Evolutionary conservation across 108 stramenopile species (phyloP).

Genomic region (Craspedostauros australis): DNA sequence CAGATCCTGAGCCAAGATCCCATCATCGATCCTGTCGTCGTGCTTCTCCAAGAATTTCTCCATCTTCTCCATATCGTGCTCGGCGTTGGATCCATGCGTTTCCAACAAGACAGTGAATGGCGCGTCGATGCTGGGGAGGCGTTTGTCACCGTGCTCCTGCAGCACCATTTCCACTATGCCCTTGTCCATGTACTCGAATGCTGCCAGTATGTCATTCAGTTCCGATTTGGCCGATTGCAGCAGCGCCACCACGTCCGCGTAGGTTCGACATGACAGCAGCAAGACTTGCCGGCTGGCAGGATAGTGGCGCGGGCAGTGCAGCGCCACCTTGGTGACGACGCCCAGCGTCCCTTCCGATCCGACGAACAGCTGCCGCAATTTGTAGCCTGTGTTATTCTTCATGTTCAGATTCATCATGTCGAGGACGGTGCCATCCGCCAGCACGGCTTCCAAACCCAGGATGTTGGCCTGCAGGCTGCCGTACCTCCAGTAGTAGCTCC

Average conservation of each 20-base stretch:
- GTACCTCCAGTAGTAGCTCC: constrained; percentile 71
- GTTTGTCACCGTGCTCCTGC: constrained; percentile 5
- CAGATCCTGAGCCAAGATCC: constrained; percentile 77
- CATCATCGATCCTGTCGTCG: constrained; percentile 51
- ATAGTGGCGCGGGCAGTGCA: constrained; percentile 48
- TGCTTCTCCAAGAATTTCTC: constrained; percentile 71
- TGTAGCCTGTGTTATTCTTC: constrained; percentile 97
- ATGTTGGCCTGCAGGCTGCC: constrained; percentile 87
- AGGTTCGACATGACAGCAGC: constrained; percentile 69
- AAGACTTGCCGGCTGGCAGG: constrained; percentile 71
- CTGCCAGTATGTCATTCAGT: constrained; percentile 85
- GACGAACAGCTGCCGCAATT: constrained; percentile 91
- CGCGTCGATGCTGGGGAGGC: too few species aligned
- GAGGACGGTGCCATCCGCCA: constrained; percentile 85
- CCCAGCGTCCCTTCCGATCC: constrained; percentile 96
- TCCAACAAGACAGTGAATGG: constrained; percentile 86
- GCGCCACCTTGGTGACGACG: constrained; percentile 75
- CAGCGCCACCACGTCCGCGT: constrained; percentile 45
- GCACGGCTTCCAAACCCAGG: constrained; percentile 90
- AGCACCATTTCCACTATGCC: constrained; percentile 47
- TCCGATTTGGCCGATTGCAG: constrained; percentile 53
- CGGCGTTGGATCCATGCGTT: constrained; percentile 75
- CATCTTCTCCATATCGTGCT: constrained; percentile 82
- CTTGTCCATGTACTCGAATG: constrained; percentile 88
- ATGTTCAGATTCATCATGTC: constrained; percentile 75